These are phyloP conservation scores for Phytopythium kandeliae DNA, from an alignment of 352 stramenopile genomes.

Conservation along the genomic window DNA sequence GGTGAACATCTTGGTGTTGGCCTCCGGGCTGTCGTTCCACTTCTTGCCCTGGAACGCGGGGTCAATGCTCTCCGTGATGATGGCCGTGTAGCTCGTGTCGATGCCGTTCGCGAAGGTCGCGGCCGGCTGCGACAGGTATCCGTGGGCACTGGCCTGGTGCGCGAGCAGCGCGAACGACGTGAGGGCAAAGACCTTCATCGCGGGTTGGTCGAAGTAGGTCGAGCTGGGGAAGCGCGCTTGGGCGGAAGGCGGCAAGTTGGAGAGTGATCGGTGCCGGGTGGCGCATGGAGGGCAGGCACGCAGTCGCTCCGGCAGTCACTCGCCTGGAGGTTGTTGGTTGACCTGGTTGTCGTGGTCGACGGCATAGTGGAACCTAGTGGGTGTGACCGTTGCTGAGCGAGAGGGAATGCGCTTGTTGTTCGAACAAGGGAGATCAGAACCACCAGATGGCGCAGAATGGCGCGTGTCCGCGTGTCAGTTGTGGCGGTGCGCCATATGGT, in stretches of 20 bases:
- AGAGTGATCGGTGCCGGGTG: not conserved
- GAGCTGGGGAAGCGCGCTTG: not conserved
- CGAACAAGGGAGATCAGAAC: too few species aligned
- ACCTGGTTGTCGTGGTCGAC: not conserved
- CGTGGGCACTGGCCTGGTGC: slow-evolving; percentile 22
- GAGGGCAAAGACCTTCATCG: slow-evolving; percentile 13
- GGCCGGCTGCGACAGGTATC: slow-evolving; percentile 32
- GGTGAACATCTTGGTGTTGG: slow-evolving; percentile 30
- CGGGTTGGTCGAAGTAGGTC: not conserved
- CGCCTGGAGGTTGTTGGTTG: not conserved
- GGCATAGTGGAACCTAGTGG: too few species aligned
- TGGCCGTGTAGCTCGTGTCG: slow-evolving; percentile 24
- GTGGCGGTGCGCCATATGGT: not conserved
- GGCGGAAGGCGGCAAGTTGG: slow-evolving; percentile 2
- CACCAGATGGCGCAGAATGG: too few species aligned
- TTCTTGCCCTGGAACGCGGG: slow-evolving; percentile 24
- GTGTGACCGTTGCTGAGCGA: too few species aligned
- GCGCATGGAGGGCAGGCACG: not conserved
- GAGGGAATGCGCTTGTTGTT: too few species aligned
- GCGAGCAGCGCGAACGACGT: slow-evolving; percentile 15
- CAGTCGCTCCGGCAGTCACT: too few species aligned
- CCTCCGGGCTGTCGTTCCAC: slow-evolving; percentile 27
- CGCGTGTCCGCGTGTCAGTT: not conserved
- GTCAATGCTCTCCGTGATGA: slow-evolving; percentile 21
- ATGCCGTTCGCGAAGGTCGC: slow-evolving; percentile 25